Percentiles rank a stretch among this genome's conserved stretches.
Conservation (phyloP, 768 basidiomycete genomes). For the Auricularia auricula-judae region DNA sequence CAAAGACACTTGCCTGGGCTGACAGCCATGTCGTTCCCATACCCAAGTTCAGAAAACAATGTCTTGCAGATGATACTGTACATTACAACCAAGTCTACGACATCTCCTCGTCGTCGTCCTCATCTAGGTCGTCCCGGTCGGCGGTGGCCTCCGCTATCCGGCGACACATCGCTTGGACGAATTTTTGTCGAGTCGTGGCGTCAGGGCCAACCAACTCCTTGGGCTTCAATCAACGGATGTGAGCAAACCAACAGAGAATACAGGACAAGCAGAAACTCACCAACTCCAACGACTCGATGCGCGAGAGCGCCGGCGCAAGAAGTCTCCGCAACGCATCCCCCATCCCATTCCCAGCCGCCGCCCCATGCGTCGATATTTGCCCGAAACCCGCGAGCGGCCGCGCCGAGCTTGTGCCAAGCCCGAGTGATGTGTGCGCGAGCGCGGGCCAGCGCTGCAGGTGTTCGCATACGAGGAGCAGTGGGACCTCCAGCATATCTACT, state of each 20-base stretch:
- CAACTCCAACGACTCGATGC: conserved; percentile 41
- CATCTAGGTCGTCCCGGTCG: background rate
- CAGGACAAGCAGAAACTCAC: conserved; percentile 21
- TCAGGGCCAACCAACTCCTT: conserved; percentile 37
- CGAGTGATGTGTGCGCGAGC: conserved; percentile 23
- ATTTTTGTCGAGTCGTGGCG: conserved; percentile 47
- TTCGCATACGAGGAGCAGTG: conserved; percentile 70
- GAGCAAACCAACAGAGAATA: conserved; percentile 10
- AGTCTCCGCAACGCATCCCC: conserved; percentile 39
- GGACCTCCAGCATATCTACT: conserved; percentile 62
- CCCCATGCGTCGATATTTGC: conserved; percentile 28
- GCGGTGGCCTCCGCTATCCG: conserved; percentile 41
- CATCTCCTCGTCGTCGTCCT: background rate
- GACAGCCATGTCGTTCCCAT: too few species aligned
- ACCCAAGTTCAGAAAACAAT: too few species aligned
- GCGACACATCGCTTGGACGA: conserved; percentile 66
- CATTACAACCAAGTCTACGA: background rate
- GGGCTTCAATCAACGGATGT: conserved; percentile 6
- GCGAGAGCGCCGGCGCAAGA: conserved; percentile 43
- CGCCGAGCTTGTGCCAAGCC: conserved; percentile 35
- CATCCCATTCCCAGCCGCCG: conserved; percentile 38
- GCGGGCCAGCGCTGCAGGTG: conserved; percentile 56
- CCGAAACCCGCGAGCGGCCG: conserved; percentile 5
- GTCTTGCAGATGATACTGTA: too few species aligned
- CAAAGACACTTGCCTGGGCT: too few species aligned